Evolutionary conservation across 2,329 filamentous ascomycete species (phyloP).

Genomic region (Cladophialophora yegresii): DNA sequence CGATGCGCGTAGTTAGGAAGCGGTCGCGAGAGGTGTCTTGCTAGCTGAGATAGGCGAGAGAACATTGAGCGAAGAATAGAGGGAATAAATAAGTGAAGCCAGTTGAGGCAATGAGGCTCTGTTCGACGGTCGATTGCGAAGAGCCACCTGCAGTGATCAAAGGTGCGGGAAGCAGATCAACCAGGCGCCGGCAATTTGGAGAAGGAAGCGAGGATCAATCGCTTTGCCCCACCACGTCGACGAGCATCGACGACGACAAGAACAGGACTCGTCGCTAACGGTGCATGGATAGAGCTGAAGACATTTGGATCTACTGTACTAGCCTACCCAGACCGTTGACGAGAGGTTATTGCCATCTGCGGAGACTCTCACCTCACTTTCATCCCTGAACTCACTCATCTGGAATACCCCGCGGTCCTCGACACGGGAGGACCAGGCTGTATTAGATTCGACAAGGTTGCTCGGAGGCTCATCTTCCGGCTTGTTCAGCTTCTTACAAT

Average conservation of each 20-base stretch:
- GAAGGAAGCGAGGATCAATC: neutral
- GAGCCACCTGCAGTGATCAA: neutral
- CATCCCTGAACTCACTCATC: neutral
- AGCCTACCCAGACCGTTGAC: neutral
- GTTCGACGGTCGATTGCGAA: neutral
- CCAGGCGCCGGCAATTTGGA: neutral
- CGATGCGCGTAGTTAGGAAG: conserved; percentile 59
- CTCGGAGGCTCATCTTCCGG: neutral
- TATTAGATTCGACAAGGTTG: neutral
- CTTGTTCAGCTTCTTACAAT: neutral
- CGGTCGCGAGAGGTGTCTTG: conserved; percentile 69
- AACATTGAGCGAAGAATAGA: conserved; percentile 61
- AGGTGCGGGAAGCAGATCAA: neutral
- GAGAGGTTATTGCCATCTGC: neutral
- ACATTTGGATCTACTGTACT: neutral
- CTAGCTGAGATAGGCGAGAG: conserved; percentile 70
- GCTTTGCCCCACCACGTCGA: conserved; percentile 9
- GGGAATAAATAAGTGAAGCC: conserved; percentile 2
- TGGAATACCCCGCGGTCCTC: neutral
- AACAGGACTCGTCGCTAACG: neutral
- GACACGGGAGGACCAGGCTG: neutral
- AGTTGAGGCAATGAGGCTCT: neutral
- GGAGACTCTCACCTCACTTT: neutral
- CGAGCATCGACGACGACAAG: neutral
- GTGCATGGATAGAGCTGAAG: neutral